These are phyloP conservation scores for Hyaloperonospora brassicae DNA, from an alignment of 352 stramenopile species.

Conservation along the genomic window DNA sequence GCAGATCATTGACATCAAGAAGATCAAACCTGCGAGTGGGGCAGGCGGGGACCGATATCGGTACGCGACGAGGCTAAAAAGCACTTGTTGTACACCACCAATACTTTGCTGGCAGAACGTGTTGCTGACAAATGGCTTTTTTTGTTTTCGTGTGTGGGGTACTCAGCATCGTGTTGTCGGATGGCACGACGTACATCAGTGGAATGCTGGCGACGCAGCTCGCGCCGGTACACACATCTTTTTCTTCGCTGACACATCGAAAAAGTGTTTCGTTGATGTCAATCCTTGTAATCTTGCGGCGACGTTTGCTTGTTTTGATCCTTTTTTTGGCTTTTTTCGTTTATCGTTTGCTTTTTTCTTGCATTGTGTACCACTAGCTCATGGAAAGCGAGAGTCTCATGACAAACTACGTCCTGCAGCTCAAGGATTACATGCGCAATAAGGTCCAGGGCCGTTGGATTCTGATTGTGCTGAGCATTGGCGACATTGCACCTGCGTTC, in stretches of 20 bases:
- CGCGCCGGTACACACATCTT: conserved; percentile 35
- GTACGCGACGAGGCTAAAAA: conserved; percentile 8
- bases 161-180: conserved; percentile 65
- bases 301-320: no score
- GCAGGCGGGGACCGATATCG: conserved; percentile 70
- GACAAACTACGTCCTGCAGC: conserved; percentile 77
- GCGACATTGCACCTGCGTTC: conserved; percentile 61
- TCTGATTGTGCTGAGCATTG: conserved; percentile 77
- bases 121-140: not conserved
- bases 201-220: conserved; percentile 83
- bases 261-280: no score
- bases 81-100: not conserved
- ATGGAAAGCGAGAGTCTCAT: conserved; percentile 79
- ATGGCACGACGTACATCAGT: conserved; percentile 75
- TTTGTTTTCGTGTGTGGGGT: no score
- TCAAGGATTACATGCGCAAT: conserved; percentile 82
- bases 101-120: not conserved
- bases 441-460: conserved; percentile 79
- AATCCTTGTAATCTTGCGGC: no score
- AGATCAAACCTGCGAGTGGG: conserved; percentile 77
- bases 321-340: no score
- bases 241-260: no score
- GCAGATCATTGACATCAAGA: conserved; percentile 84
- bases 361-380: conserved; percentile 24
- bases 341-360: no score